A percentile compares a stretch with the other conserved stretches of the same genome.
Conservation (phyloP, 352 stramenopile species). For the Aphanomyces stellatus region DNA sequence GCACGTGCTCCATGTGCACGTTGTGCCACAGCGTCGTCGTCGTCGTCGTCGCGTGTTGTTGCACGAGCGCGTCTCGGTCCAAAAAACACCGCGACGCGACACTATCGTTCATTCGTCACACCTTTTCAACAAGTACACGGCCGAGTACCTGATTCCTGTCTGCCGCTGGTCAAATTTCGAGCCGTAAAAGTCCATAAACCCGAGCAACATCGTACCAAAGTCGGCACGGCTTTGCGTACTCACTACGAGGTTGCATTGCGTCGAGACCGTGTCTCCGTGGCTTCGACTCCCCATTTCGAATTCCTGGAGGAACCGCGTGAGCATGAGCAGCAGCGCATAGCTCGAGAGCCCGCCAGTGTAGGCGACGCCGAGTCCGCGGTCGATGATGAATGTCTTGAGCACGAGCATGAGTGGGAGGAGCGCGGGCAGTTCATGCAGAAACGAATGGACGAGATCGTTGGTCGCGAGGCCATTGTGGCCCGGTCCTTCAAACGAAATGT, state of each 20-base stretch:
- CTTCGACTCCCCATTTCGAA: conserved; percentile 32
- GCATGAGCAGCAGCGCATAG: conserved; percentile 94
- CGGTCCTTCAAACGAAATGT: conserved; percentile 96
- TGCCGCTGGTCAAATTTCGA: conserved; percentile 89
- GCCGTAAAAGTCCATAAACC: conserved; percentile 96
- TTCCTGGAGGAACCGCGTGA: conserved; percentile 90
- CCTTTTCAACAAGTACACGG: neutral
- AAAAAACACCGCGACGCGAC: conserved; percentile 75
- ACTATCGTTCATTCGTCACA: conserved; percentile 5
- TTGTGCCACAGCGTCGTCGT: conserved; percentile 34
- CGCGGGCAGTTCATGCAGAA: conserved; percentile 91
- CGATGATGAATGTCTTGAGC: conserved; percentile 91
- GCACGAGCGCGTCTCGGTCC: conserved; percentile 37
- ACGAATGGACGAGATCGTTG: conserved; percentile 87
- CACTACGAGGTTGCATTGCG: conserved; percentile 43
- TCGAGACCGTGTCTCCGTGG: conserved; percentile 22
- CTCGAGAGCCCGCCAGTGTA: conserved; percentile 96
- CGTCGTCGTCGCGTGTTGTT: conserved; percentile 37
- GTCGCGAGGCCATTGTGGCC: conserved; percentile 94
- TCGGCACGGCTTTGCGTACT: conserved; percentile 67
- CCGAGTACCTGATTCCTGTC: conserved; percentile 66
- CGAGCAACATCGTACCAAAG: conserved; percentile 93
- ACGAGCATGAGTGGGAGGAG: conserved; percentile 94
- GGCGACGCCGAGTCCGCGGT: conserved; percentile 89
- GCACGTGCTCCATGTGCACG: conserved; percentile 14